Evolutionary conservation across 116 monocot species (phyloP), one percentile per base, ranked within the genome.

Genomic region (Zostera marina): DNA sequence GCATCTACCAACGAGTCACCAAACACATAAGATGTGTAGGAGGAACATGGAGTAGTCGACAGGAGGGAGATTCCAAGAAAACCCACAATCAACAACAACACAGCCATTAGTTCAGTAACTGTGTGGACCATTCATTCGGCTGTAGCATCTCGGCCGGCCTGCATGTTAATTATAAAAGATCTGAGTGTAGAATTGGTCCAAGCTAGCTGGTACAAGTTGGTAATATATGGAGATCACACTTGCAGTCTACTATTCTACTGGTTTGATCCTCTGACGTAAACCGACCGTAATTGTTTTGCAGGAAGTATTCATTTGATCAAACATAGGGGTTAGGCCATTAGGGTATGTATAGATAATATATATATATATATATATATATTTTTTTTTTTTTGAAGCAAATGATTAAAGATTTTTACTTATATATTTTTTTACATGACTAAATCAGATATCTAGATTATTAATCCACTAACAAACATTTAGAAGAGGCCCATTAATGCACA

Each of bases 1-100:
- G 71, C 77, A 54, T 84, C 84, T n/a, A 80, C 84, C 3, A 84
- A 59, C 41, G 84, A 84, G 41, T 84, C 84, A 4, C 84, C 84
- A 44, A 79, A 85, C n/a, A 85, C 69, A 60, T 74, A 85, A 49
- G 77, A 85, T 25, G 77, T 65, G 44, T 65, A 44, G 8, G 40
- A 45, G 47, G 26, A 42, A 20, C 59, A 59, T 19, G 59, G 59
- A 12, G 11, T 41, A 11, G 8, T 17, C 16, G 3, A 15, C 14
- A 10, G 40, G 14, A 58, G 58, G 41, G 21, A 42, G 42, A 58
- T 1, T 40, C 14, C 16, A 7, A 58, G 41, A 38, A 20, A 8
- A 41, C 22, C 12, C 7, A 20, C 5, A 23, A 21, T 7, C 16
- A 19, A 48, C 16, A 48, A 6, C 9, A 48, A 5, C 48, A 48